phyloP scores from a whole-genome alignment of 495 filamentous ascomycete genomes.

The Neurospora sp. region DNA sequence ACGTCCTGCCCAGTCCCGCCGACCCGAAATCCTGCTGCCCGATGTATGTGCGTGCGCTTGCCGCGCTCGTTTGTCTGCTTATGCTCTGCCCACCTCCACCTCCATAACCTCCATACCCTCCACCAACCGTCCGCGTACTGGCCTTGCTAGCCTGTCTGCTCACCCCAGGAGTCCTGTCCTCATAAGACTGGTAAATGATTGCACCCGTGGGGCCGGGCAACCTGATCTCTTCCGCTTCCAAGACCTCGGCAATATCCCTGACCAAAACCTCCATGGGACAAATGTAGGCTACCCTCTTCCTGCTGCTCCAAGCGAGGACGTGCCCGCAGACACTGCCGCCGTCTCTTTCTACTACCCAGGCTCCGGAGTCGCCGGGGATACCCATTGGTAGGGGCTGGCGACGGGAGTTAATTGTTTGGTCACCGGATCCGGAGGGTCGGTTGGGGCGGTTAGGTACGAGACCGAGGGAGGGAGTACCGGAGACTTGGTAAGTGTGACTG shows the following conservation, averaged over 20 bases:
- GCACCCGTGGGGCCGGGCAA: constrained; percentile 38
- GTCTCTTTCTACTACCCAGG: constrained; percentile 81
- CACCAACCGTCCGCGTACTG: background rate
- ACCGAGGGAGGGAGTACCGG: constrained; percentile 7
- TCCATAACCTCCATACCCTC: background rate
- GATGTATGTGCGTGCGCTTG: background rate
- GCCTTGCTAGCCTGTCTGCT: background rate
- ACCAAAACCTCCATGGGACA: constrained; percentile 89
- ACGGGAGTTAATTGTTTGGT: background rate
- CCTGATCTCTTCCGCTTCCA: constrained; percentile 46
- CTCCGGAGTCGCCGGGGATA: constrained; percentile 85
- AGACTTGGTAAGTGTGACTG: constrained; percentile 71
- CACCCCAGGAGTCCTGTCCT: background rate
- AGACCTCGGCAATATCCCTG: constrained; percentile 68
- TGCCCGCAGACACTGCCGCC: constrained; percentile 79
- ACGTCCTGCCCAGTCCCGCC: background rate
- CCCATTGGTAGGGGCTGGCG: constrained; percentile 28
- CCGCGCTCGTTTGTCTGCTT: background rate
- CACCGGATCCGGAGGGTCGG: constrained; percentile 35
- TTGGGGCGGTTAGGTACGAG: background rate
- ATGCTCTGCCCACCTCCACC: background rate
- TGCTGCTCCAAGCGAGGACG: constrained; percentile 74
- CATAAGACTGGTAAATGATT: background rate
- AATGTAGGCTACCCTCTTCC: constrained; percentile 72
- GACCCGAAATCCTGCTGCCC: background rate